These are phyloP conservation scores for Linum trigynum DNA, from an alignment of 345 rosid species.

Conservation along the genomic window DNA sequence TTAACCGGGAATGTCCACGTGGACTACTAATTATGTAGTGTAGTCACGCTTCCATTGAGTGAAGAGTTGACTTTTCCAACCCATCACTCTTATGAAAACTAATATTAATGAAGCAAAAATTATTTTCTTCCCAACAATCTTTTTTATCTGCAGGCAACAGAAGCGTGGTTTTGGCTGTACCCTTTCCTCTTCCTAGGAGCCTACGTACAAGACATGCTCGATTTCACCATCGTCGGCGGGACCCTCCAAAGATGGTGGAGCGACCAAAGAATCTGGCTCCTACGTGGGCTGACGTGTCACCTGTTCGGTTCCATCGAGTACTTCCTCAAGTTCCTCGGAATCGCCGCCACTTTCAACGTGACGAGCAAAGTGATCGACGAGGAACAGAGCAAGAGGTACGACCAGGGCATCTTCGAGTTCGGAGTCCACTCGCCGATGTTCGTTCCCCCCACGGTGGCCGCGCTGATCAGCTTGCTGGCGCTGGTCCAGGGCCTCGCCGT, in stretches of 20 bases:
- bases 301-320: conserved; percentile 1
- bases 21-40: too few species aligned
- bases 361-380: conserved; percentile 3
- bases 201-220: neutral
- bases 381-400: neutral
- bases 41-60: too few species aligned
- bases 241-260: neutral
- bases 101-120: neutral
- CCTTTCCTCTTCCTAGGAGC: neutral
- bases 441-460: neutral
- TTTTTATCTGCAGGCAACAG: neutral
- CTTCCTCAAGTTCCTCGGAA: conserved; percentile 3
- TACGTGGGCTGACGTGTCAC: neutral
- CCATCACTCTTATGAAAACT: too few species aligned
- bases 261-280: neutral
- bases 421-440: conserved; percentile 4
- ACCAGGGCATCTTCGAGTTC: conserved; percentile 4
- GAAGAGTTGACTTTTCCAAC: too few species aligned
- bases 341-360: conserved; percentile 2
- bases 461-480: conserved; percentile 2
- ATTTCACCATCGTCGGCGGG: neutral
- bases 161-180: neutral
- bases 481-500: neutral
- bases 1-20: too few species aligned
- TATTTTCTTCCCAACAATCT: neutral